These are phyloP conservation scores for Schoenoplectus tabernaemontani DNA, from an alignment of 202 grass and related monocot species.

Conservation along the genomic window DNA sequence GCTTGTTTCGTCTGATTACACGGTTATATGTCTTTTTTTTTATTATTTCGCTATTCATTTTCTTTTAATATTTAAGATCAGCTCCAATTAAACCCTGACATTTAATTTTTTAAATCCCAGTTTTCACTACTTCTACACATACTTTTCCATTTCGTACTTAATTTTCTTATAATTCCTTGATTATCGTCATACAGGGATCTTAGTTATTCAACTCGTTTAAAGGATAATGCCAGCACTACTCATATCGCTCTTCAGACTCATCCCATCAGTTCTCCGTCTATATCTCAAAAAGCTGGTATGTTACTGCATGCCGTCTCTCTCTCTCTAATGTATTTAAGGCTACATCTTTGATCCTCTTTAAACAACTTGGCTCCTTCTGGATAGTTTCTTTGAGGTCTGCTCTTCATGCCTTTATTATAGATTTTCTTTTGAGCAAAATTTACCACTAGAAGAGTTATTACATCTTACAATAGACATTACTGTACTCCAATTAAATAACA, in stretches of 20 bases:
- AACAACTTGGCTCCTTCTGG: neutral
- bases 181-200: neutral
- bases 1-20: neutral
- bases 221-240: neutral
- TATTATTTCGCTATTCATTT: neutral
- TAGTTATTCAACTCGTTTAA: conserved; percentile 1
- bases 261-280: conserved; percentile 8
- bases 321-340: neutral
- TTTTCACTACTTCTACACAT: neutral
- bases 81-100: neutral
- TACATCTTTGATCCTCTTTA: neutral
- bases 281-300: conserved; percentile 1
- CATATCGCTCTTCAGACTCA: conserved; percentile 3
- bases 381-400: neutral
- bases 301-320: neutral
- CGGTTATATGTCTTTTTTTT: neutral
- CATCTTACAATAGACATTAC: neutral
- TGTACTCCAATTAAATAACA: neutral
- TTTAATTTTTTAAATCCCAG: neutral
- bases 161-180: neutral
- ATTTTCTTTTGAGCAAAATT: neutral
- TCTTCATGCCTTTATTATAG: neutral
- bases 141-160: neutral
- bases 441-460: neutral
- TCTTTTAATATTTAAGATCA: neutral